phyloP scores from a whole-genome alignment of 805 yeast genomes.

The Kuraishia floccosa region DNA sequence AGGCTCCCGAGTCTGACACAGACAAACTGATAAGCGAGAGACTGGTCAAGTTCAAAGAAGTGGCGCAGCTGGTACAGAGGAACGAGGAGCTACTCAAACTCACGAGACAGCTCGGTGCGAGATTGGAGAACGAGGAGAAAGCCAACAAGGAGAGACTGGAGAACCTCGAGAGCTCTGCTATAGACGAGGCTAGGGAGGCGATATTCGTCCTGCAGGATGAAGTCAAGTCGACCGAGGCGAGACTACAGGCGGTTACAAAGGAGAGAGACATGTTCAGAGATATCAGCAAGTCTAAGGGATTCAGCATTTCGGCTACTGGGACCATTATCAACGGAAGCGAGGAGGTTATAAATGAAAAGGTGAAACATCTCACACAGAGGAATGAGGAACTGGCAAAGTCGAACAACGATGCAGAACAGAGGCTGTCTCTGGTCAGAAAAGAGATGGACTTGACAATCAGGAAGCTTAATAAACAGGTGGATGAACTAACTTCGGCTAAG shows the following conservation, averaged over 20 bases:
- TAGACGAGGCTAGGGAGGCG: constrained; percentile 59
- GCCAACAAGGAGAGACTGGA: constrained; percentile 19
- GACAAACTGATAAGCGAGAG: constrained; percentile 63
- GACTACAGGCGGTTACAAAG: constrained; percentile 39
- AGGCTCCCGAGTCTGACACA: constrained; percentile 45
- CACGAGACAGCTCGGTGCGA: constrained; percentile 60
- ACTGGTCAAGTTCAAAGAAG: constrained; percentile 55
- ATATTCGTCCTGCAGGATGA: constrained; percentile 52
- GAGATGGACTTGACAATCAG: constrained; percentile 32
- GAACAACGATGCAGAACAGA: too few species aligned
- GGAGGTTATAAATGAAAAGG: constrained; percentile 9
- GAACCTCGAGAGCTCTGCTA: constrained; percentile 32
- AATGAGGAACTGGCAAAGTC: constrained; percentile 18
- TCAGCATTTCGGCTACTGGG: background rate
- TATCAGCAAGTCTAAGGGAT: background rate
- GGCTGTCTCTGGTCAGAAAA: constrained; percentile 24
- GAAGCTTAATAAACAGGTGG: constrained; percentile 24
- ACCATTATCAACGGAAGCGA: background rate
- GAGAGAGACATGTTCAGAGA: constrained; percentile 55
- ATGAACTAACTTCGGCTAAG: background rate
- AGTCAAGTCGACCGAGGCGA: constrained; percentile 36
- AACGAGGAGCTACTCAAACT: constrained; percentile 63
- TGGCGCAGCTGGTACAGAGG: constrained; percentile 59
- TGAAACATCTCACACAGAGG: constrained; percentile 8
- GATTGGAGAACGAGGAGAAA: constrained; percentile 54